Conservation (phyloP, 139 green algal species). For the Spirogloea muscicola region DNA sequence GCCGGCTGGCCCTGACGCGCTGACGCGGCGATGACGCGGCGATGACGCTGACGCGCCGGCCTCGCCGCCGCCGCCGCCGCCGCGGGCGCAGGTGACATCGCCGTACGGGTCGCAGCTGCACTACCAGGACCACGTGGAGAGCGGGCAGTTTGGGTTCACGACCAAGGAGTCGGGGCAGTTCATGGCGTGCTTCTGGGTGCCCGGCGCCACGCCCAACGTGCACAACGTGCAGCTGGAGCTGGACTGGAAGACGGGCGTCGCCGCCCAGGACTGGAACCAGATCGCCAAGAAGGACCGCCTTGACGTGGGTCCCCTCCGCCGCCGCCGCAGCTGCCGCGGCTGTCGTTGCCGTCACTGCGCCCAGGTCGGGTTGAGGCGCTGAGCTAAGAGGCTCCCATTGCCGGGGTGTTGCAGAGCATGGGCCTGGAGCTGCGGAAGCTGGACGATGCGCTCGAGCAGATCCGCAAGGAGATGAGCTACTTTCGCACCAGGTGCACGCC, state of each 20-base stretch:
- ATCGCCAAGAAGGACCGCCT: conserved; percentile 94
- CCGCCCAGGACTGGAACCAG: conserved; percentile 79
- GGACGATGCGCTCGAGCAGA: conserved; percentile 65
- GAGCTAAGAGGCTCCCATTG: too few relatives aligned
- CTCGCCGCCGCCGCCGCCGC: too few relatives aligned
- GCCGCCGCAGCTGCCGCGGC: not conserved
- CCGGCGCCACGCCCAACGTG: conserved; percentile 5
- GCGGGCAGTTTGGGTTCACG: conserved; percentile 76
- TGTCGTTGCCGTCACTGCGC: too few relatives aligned
- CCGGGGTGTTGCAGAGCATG: conserved; percentile 75
- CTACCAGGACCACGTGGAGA: conserved; percentile 13
- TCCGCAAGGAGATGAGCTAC: conserved; percentile 59
- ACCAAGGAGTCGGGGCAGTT: conserved; percentile 72
- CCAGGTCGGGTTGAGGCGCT: too few relatives aligned
- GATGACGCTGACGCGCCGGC: too few relatives aligned
- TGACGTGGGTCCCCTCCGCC: conserved; percentile 70
- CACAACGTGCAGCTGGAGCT: conserved; percentile 48
- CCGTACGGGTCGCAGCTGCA: conserved; percentile 53
- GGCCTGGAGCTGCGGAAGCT: conserved; percentile 68
- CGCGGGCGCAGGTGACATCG: conserved; percentile 52
- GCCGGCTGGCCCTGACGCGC: too few relatives aligned
- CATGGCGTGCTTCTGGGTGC: conserved; percentile 78
- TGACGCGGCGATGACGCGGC: too few relatives aligned
- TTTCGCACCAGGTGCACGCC: conserved; percentile 26
- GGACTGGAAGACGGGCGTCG: conserved; percentile 81